Conservation (phyloP, 2,329 filamentous ascomycete genomes). For the Calcarisporium arbuscula region DNA sequence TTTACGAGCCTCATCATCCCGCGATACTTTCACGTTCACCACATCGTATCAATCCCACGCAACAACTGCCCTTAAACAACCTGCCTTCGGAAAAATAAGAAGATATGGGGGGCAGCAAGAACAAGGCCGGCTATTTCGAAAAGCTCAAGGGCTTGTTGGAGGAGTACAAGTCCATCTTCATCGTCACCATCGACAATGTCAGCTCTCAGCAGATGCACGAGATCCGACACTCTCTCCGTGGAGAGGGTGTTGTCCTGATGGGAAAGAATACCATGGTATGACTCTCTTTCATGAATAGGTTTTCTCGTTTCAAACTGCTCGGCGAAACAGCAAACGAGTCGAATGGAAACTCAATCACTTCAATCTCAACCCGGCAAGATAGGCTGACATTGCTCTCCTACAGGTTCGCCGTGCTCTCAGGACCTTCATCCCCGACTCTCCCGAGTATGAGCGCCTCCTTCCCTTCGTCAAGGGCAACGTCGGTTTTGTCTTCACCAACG, state of each 20-base stretch:
- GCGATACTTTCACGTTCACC: conserved; percentile 15
- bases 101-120: conserved; percentile 96
- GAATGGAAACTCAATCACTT: too few relatives aligned
- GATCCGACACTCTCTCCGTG: conserved; percentile 88
- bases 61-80: conserved; percentile 86
- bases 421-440: conserved; percentile 82
- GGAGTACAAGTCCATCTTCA: conserved; percentile 96
- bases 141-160: conserved; percentile 98
- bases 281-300: too few relatives aligned
- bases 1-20: conserved; percentile 11
- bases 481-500: conserved; percentile 99
- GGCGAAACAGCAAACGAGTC: too few relatives aligned
- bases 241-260: conserved; percentile 93
- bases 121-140: conserved; percentile 97
- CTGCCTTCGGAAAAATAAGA: conserved; percentile 88
- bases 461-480: conserved; percentile 96
- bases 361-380: too few relatives aligned
- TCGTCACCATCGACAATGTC: conserved; percentile 98
- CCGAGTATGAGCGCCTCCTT: conserved; percentile 97
- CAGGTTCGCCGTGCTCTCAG: conserved; percentile 94
- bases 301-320: too few relatives aligned
- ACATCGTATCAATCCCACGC: conserved; percentile 15
- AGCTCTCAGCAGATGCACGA: conserved; percentile 99
- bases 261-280: conserved; percentile 99
- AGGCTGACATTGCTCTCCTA: conserved; percentile 11